Percentiles rank a stretch among this genome's conserved stretches.
phyloP scores from a whole-genome alignment of 768 basidiomycete genomes.

The Pleurotus eryngii region DNA sequence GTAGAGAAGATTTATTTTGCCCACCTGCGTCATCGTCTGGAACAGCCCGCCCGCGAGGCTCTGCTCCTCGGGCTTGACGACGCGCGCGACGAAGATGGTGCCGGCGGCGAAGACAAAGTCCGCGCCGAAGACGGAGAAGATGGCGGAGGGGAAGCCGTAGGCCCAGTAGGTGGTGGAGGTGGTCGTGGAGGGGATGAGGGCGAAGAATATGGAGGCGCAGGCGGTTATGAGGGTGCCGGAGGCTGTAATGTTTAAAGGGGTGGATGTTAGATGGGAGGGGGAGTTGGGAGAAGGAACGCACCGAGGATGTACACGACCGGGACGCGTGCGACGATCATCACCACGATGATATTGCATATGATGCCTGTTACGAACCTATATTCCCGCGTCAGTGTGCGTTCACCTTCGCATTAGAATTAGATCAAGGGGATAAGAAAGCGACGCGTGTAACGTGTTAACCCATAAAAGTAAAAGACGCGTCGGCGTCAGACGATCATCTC shows the following conservation, averaged over 20 bases:
- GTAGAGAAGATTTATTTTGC: too few species aligned
- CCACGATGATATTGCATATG: constrained; percentile 63
- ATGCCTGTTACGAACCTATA: constrained; percentile 49
- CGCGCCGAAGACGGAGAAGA: constrained; percentile 66
- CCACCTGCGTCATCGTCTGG: constrained; percentile 78
- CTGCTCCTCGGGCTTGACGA: constrained; percentile 66
- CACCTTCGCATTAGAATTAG: too few species aligned
- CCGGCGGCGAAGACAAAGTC: constrained; percentile 77
- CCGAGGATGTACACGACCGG: constrained; percentile 57
- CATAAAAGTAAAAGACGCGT: too few species aligned
- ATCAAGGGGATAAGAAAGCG: too few species aligned
- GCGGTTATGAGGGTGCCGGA: constrained; percentile 58
- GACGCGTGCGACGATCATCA: constrained; percentile 51
- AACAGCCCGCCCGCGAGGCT: constrained; percentile 74
- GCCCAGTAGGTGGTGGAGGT: constrained; percentile 72
- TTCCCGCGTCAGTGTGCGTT: too few species aligned
- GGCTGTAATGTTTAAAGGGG: constrained; percentile 2
- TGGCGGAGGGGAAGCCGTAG: constrained; percentile 66
- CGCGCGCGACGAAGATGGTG: constrained; percentile 70
- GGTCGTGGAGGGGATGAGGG: constrained; percentile 52
- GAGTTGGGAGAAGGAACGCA: constrained; percentile 24
- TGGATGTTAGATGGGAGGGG: too few species aligned
- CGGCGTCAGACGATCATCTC: too few species aligned
- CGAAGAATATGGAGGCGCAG: constrained; percentile 60
- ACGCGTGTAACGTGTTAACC: too few species aligned